Evolutionary conservation across 2,329 filamentous ascomycete species (phyloP).

Genomic region (Aspergillus sp.): DNA sequence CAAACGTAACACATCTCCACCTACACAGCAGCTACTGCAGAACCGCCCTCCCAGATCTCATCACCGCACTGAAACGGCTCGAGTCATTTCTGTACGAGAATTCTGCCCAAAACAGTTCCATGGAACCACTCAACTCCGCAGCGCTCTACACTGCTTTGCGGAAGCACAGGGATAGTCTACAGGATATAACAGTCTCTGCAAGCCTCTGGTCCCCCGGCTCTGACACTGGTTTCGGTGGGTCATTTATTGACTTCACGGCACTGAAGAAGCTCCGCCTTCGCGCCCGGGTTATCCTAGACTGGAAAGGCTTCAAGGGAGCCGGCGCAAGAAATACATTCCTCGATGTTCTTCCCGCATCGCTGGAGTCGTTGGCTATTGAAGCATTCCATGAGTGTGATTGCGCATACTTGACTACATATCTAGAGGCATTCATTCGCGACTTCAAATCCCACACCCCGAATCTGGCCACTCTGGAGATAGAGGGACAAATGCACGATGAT

Average conservation of each 20-base stretch:
- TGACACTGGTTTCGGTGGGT: background rate
- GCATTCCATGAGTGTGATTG: background rate
- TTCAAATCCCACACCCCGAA: background rate
- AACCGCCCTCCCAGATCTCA: background rate
- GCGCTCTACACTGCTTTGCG: background rate
- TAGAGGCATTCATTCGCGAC: background rate
- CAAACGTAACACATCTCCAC: too few species aligned
- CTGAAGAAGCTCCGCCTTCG: background rate
- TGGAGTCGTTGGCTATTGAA: background rate
- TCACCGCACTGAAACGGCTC: background rate
- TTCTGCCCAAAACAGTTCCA: background rate
- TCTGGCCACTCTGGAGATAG: background rate
- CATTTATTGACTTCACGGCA: background rate
- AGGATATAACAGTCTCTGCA: background rate
- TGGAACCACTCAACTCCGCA: background rate
- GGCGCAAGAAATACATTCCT: background rate
- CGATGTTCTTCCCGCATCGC: background rate
- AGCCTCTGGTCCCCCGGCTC: too few species aligned
- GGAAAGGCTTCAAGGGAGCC: background rate
- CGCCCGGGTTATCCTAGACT: background rate
- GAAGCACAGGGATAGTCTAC: background rate
- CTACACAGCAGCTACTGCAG: background rate
- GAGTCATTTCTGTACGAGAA: background rate
- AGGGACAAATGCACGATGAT: background rate
- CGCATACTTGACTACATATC: background rate